Evolutionary conservation across 129 eudicot genomes (phyloP).

Genomic region (Helichrysum umbraculigerum): DNA sequence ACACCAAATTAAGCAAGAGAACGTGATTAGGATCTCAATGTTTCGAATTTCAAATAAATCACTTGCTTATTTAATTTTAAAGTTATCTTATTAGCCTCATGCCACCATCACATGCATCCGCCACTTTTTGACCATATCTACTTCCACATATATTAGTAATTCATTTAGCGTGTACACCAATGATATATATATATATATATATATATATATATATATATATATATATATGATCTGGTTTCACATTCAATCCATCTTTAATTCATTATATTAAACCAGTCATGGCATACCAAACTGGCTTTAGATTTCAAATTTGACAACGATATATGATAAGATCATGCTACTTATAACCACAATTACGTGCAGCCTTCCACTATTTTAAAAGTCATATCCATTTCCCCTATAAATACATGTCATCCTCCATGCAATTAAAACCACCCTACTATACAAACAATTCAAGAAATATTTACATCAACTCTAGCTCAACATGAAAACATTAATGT

Average conservation of each 20-base stretch:
- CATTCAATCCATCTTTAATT: neutral
- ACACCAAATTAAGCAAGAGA: neutral
- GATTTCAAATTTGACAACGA: neutral
- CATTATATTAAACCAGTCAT: neutral
- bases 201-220: too few species aligned
- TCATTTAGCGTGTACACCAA: neutral
- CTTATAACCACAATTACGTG: constrained; percentile 22
- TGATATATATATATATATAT: too few species aligned
- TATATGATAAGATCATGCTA: constrained; percentile 22
- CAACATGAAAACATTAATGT: constrained; percentile 33
- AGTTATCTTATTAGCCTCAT: neutral
- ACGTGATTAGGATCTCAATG: neutral
- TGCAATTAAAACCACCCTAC: constrained; percentile 3
- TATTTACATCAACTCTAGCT: neutral
- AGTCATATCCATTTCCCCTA: constrained; percentile 14
- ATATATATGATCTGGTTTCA: neutral
- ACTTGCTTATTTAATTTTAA: neutral
- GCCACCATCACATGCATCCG: constrained; percentile 10
- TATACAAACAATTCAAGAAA: neutral
- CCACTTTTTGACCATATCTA: neutral
- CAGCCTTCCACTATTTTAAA: neutral
- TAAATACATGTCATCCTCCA: constrained; percentile 17
- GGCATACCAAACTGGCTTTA: neutral
- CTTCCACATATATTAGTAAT: neutral
- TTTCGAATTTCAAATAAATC: neutral